Conservation (phyloP, 164 flowering plant genomes). For the Dillenia turbinata region DNA sequence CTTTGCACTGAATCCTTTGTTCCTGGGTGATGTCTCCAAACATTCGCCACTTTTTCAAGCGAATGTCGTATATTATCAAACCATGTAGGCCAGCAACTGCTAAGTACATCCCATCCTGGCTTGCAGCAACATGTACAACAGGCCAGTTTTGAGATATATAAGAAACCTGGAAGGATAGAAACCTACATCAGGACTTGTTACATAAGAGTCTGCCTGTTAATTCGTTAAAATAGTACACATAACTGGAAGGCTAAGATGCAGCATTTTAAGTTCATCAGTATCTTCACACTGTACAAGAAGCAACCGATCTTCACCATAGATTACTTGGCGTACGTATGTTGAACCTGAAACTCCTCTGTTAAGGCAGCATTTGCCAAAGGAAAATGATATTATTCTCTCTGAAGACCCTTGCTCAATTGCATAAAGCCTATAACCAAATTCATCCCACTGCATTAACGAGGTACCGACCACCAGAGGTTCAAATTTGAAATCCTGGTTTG, state of each 20-base stretch:
- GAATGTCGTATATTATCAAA: slow-evolving; percentile 77
- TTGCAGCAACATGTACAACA: slow-evolving; percentile 85
- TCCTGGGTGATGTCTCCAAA: slow-evolving; percentile 97
- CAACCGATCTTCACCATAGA: slow-evolving; percentile 90
- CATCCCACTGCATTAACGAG: slow-evolving; percentile 91
- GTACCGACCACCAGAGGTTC: slow-evolving; percentile 91
- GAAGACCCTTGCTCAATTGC: slow-evolving; percentile 73
- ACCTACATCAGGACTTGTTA: no score
- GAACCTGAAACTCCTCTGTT: slow-evolving; percentile 86
- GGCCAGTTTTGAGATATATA: slow-evolving; percentile 99
- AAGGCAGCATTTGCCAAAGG: slow-evolving; percentile 96
- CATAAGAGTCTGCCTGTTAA: no score
- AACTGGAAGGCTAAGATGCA: slow-evolving; percentile 97
- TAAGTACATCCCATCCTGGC: slow-evolving; percentile 91
- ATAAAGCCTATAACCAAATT: slow-evolving; percentile 90
- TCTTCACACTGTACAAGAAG: slow-evolving; percentile 95
- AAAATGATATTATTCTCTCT: slow-evolving; percentile 81
- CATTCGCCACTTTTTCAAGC: slow-evolving; percentile 82
- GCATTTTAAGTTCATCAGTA: slow-evolving; percentile 80
- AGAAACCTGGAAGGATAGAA: slow-evolving; percentile 50
- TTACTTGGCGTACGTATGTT: slow-evolving; percentile 80
- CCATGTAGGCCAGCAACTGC: slow-evolving; percentile 99
- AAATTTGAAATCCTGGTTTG: slow-evolving; percentile 63
- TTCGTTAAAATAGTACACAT: slow-evolving; percentile 18
- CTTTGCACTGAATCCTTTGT: slow-evolving; percentile 90